These are phyloP conservation scores for Fonsecaea nubica DNA, from an alignment of 2,329 filamentous ascomycete genomes.

Conservation along the genomic window DNA sequence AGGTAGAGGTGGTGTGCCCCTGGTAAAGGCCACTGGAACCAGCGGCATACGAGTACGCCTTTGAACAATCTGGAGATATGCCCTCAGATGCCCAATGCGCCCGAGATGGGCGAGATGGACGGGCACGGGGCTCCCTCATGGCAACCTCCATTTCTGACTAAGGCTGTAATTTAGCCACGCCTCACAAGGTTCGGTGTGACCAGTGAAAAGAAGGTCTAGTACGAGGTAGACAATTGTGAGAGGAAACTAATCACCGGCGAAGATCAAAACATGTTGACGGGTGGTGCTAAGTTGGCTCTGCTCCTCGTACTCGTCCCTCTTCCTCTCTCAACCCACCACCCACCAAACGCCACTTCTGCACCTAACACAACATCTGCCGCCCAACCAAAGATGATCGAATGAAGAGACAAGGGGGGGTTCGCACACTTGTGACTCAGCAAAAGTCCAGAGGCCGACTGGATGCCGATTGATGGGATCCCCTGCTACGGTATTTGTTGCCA, in stretches of 20 bases:
- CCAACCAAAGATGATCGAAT: conserved; percentile 14
- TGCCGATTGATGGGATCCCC: too few relatives aligned
- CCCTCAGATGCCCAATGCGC: neutral
- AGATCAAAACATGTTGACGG: neutral
- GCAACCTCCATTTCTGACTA: neutral
- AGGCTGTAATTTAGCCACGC: conserved; percentile 2
- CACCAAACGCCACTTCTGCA: conserved; percentile 20
- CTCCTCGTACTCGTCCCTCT: too few relatives aligned
- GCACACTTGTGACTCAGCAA: conserved; percentile 23
- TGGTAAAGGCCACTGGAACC: neutral
- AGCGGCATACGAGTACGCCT: too few relatives aligned
- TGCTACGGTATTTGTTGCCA: neutral
- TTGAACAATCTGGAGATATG: neutral
- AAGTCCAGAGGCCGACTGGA: neutral
- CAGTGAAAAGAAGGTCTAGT: neutral
- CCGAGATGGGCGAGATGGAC: neutral
- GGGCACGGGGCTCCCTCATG: neutral
- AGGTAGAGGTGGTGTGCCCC: neutral
- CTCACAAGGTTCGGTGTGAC: neutral
- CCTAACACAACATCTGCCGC: conserved; percentile 20
- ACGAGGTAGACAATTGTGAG: neutral
- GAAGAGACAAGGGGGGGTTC: conserved; percentile 8
- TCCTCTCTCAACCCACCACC: neutral
- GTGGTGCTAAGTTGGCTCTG: neutral
- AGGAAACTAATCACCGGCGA: neutral